These are phyloP conservation scores for Xerocomellus dryophilus DNA, from an alignment of 768 basidiomycete species.

Conservation along the genomic window DNA sequence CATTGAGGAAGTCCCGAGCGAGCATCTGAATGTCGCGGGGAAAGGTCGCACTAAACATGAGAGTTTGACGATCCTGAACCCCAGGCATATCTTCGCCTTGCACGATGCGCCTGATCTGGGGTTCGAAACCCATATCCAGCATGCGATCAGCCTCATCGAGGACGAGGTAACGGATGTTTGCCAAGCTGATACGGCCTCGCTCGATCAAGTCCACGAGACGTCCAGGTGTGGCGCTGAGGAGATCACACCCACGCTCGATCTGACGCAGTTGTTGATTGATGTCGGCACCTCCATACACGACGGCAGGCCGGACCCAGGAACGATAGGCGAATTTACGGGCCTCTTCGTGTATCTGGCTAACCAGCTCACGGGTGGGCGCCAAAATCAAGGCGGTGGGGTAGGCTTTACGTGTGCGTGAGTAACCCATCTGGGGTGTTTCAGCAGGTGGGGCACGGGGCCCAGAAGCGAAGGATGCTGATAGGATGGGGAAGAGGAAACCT, in stretches of 20 bases:
- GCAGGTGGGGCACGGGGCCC: constrained; percentile 77
- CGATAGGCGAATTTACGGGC: constrained; percentile 99
- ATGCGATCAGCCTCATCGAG: constrained; percentile 99
- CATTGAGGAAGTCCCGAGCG: constrained; percentile 93
- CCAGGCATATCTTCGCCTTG: constrained; percentile 99
- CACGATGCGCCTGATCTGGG: constrained; percentile 96
- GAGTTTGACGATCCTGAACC: constrained; percentile 85
- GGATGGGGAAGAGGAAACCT: constrained; percentile 98
- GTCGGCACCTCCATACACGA: constrained; percentile 98
- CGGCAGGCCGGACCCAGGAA: constrained; percentile 98
- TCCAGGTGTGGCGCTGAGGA: constrained; percentile 94
- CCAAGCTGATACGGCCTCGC: constrained; percentile 92
- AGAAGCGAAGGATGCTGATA: constrained; percentile 83
- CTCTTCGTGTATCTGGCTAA: constrained; percentile 99
- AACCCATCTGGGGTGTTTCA: constrained; percentile 43
- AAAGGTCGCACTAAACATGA: constrained; percentile 99
- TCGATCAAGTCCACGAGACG: constrained; percentile 98
- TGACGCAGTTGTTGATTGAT: constrained; percentile 91
- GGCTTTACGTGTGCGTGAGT: constrained; percentile 78
- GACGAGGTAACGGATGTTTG: constrained; percentile 96
- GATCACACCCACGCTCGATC: constrained; percentile 95
- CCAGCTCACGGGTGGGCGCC: constrained; percentile 97
- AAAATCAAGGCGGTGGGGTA: constrained; percentile 97
- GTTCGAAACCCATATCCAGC: constrained; percentile 99
- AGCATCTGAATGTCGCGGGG: constrained; percentile 98